phyloP scores from a whole-genome alignment of 352 stramenopile genomes.

The Phytophthora cryptogea region DNA sequence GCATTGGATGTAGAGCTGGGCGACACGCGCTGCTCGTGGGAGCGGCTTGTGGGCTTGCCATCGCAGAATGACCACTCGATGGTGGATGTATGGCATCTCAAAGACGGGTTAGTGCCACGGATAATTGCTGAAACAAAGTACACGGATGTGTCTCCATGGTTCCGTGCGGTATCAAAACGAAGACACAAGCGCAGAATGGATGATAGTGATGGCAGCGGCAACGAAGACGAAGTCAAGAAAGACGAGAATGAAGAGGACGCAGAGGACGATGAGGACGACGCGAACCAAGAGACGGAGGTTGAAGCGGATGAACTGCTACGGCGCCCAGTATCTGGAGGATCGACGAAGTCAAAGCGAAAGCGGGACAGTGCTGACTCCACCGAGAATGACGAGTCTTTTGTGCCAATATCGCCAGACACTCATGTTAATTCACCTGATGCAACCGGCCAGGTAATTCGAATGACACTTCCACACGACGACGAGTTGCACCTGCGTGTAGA shows the following conservation, averaged over 20 bases:
- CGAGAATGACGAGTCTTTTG: constrained; percentile 69
- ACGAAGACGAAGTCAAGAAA: constrained; percentile 58
- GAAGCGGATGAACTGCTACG: constrained; percentile 49
- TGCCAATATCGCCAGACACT: constrained; percentile 64
- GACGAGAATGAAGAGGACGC: constrained; percentile 63
- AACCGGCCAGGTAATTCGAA: constrained; percentile 44
- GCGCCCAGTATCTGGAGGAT: constrained; percentile 23
- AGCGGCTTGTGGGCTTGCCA: constrained; percentile 63
- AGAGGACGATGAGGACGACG: constrained; percentile 64
- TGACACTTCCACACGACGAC: constrained; percentile 65
- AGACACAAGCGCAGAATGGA: constrained; percentile 45
- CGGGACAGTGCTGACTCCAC: constrained; percentile 40
- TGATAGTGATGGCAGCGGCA: constrained; percentile 39
- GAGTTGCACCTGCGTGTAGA: constrained; percentile 44
- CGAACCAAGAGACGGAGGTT: constrained; percentile 45
- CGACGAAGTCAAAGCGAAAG: constrained; percentile 56
- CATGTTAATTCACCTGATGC: constrained; percentile 71
- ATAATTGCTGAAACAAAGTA: constrained; percentile 71
- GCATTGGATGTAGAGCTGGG: constrained; percentile 37
- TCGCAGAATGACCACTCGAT: constrained; percentile 58
- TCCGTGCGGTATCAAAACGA: constrained; percentile 50
- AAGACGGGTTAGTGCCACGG: constrained; percentile 53
- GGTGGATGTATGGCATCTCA: constrained; percentile 77
- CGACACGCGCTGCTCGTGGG: constrained; percentile 51
- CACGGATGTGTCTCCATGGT: constrained; percentile 59